Evolutionary conservation across 768 basidiomycete species (phyloP).

Genomic region (Tulasnella sp.): DNA sequence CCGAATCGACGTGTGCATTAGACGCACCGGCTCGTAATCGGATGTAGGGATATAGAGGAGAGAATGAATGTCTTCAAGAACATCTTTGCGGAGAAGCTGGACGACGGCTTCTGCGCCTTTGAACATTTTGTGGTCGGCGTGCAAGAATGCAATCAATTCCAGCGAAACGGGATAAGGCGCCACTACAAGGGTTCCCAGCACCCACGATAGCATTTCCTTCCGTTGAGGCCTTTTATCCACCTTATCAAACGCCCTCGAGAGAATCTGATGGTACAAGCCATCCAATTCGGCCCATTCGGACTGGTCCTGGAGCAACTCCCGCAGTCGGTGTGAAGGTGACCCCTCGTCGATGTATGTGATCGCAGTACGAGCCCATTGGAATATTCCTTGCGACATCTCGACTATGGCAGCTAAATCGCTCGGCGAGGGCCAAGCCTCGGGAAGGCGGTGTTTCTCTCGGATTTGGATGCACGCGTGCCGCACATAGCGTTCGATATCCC

Average conservation of each 20-base stretch:
- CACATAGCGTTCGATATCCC: background rate
- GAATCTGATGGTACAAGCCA: background rate
- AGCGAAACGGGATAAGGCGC: background rate
- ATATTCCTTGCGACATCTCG: background rate
- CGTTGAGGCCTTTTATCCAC: no score
- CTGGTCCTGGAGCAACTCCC: no score
- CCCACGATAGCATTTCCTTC: background rate
- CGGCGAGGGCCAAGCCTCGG: no score
- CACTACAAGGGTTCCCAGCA: background rate
- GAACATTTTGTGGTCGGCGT: background rate
- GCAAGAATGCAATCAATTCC: background rate
- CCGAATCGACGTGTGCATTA: background rate
- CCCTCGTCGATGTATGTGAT: background rate
- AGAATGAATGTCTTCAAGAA: background rate
- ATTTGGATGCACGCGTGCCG: background rate
- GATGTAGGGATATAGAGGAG: background rate
- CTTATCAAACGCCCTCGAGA: no score
- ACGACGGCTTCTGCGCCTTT: background rate
- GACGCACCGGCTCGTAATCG: background rate
- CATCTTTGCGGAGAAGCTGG: background rate
- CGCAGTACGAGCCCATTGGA: background rate
- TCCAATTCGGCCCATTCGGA: background rate
- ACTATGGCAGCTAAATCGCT: background rate
- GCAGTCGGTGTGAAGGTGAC: no score
- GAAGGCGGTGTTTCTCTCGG: background rate